Conservation (phyloP, 345 rosid genomes). For the Syzygium aromaticum region DNA sequence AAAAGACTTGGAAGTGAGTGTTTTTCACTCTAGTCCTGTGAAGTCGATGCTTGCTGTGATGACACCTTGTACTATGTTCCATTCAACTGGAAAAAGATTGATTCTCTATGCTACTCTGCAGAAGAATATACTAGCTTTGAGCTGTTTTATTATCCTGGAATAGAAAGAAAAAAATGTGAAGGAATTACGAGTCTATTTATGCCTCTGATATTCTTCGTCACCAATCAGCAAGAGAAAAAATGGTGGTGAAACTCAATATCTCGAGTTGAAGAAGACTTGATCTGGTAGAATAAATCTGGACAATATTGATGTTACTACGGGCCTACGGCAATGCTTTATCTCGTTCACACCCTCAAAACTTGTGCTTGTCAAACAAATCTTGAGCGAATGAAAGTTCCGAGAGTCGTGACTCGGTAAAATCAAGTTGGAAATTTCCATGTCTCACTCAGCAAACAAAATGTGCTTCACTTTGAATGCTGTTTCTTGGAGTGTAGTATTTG, state of each 20-base stretch:
- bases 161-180: not conserved
- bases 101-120: not conserved
- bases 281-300: not conserved
- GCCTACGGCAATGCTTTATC: not conserved
- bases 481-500: too few species aligned
- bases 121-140: not conserved
- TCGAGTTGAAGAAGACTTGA: not conserved
- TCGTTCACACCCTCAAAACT: not conserved
- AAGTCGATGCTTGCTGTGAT: not conserved
- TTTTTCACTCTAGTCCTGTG: not conserved
- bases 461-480: too few species aligned
- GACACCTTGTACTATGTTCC: not conserved
- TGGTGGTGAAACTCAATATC: not conserved
- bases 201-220: not conserved
- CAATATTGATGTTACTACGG: not conserved
- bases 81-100: not conserved
- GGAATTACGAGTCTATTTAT: not conserved
- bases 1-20: not conserved
- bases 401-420: not conserved
- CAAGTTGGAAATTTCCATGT: not conserved
- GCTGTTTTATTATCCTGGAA: not conserved
- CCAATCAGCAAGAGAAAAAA: not conserved
- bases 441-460: not conserved
- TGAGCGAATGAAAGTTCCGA: not conserved
- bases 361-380: not conserved